These are phyloP conservation scores for Terfezia claveryi DNA, from an alignment of 495 filamentous ascomycete genomes.

Conservation along the genomic window DNA sequence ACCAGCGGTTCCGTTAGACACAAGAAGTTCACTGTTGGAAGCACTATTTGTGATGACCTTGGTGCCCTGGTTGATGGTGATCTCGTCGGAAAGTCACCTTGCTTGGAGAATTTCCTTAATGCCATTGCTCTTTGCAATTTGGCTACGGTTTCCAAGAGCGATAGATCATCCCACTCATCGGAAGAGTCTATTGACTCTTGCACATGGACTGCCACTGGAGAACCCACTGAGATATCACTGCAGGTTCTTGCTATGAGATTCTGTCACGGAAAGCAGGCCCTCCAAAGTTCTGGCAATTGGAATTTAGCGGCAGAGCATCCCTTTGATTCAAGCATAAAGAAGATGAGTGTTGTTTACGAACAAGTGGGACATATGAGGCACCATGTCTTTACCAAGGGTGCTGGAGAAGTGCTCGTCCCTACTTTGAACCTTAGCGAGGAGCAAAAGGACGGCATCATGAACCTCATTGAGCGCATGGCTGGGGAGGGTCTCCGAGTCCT, in stretches of 20 bases:
- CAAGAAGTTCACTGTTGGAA: background rate
- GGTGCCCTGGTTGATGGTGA: slow-evolving; percentile 7
- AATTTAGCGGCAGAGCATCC: slow-evolving; percentile 32
- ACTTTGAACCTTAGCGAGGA: slow-evolving; percentile 22
- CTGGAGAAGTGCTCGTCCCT: slow-evolving; percentile 31
- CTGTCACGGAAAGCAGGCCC: slow-evolving; percentile 17
- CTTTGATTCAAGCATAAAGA: slow-evolving; percentile 40
- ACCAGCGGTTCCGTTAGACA: slow-evolving; percentile 9
- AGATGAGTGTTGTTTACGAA: slow-evolving; percentile 34
- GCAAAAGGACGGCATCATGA: slow-evolving; percentile 21
- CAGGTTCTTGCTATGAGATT: slow-evolving; percentile 31
- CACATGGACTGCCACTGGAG: slow-evolving; percentile 30
- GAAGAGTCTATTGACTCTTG: slow-evolving; percentile 11
- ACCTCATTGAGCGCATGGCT: slow-evolving; percentile 30
- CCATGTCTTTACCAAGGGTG: slow-evolving; percentile 35
- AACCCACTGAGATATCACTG: slow-evolving; percentile 37
- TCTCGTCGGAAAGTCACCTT: slow-evolving; percentile 1
- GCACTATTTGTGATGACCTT: slow-evolving; percentile 4
- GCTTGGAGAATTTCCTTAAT: slow-evolving; percentile 15
- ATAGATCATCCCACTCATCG: slow-evolving; percentile 15
- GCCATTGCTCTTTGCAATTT: slow-evolving; percentile 20
- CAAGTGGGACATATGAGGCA: slow-evolving; percentile 18
- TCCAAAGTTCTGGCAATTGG: slow-evolving; percentile 18
- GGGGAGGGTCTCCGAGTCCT: slow-evolving; percentile 36
- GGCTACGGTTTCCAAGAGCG: slow-evolving; percentile 11